A percentile compares a stretch with the other conserved stretches of the same genome.
These are phyloP conservation scores for Liriodendron chinense DNA, from an alignment of 164 flowering plant genomes.

Conservation along the genomic window DNA sequence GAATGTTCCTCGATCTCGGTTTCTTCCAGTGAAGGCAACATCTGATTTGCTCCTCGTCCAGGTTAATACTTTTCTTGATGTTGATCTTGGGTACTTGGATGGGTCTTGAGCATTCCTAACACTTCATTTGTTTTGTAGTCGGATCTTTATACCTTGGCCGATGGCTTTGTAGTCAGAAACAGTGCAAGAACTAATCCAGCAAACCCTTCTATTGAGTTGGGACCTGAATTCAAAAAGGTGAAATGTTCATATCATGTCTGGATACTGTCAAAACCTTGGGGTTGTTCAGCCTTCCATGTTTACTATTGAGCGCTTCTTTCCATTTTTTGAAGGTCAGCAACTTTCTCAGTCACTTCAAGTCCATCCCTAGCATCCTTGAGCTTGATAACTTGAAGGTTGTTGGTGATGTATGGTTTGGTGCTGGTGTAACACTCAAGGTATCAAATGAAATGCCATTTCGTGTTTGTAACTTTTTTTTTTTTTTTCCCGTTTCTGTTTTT, in stretches of 20 bases:
- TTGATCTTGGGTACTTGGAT: background rate
- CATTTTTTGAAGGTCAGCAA: constrained; percentile 51
- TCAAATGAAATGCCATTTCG: background rate
- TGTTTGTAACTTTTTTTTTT: background rate
- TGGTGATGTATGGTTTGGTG: constrained; percentile 98
- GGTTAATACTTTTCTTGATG: constrained; percentile 32
- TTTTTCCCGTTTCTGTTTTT: background rate
- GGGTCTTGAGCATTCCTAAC: constrained; percentile 7
- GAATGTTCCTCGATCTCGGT: constrained; percentile 95
- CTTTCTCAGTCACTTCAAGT: constrained; percentile 81
- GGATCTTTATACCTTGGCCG: constrained; percentile 79
- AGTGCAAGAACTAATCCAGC: constrained; percentile 65
- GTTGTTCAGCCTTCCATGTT: background rate
- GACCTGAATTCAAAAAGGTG: constrained; percentile 97
- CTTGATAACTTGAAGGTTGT: constrained; percentile 87
- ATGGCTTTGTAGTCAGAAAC: constrained; percentile 73
- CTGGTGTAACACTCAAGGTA: constrained; percentile 79
- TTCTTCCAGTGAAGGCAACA: constrained; percentile 95
- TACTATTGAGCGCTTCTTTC: background rate
- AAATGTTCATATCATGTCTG: background rate
- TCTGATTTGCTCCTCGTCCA: constrained; percentile 98
- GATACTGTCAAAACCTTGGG: background rate
- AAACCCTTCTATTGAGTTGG: constrained; percentile 85
- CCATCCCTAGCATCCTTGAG: constrained; percentile 90
- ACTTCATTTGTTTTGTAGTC: constrained; percentile 48